Percentiles rank a stretch among this genome's conserved stretches.
Evolutionary conservation across 768 basidiomycete genomes (phyloP).

Genomic region (Termitomyces sp.): DNA sequence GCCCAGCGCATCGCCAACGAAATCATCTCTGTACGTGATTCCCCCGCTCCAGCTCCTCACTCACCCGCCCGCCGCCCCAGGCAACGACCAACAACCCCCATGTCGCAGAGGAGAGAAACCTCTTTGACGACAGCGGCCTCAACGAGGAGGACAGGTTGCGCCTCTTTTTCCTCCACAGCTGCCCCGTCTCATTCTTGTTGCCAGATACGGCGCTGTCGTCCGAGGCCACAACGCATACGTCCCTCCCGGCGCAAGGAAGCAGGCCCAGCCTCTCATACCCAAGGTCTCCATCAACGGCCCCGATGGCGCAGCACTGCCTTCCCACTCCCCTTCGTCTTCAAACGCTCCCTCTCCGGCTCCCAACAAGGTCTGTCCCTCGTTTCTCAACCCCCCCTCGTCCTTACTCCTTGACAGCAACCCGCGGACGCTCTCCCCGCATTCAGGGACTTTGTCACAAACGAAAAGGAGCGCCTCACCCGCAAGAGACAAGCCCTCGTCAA

Average conservation of each 20-base stretch:
- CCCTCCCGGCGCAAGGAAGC: constrained; percentile 82
- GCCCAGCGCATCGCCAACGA: constrained; percentile 89
- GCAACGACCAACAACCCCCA: constrained; percentile 69
- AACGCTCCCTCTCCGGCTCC: constrained; percentile 66
- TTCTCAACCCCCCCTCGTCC: not conserved
- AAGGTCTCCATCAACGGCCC: constrained; percentile 75
- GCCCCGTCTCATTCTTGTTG: too few species aligned
- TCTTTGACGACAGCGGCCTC: constrained; percentile 63
- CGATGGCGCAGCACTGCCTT: constrained; percentile 52
- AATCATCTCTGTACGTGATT: constrained; percentile 69
- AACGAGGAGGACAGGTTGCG: constrained; percentile 97
- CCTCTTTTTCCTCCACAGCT: too few species aligned
- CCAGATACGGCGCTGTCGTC: constrained; percentile 91
- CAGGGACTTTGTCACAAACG: constrained; percentile 88
- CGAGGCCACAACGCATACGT: constrained; percentile 88
- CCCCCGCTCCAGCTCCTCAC: constrained; percentile 1
- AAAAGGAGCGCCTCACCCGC: constrained; percentile 85
- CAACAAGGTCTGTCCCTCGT: constrained; percentile 40
- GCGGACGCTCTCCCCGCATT: constrained; percentile 80
- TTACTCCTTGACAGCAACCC: constrained; percentile 39
- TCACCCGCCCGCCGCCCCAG: too few species aligned
- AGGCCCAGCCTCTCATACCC: constrained; percentile 37
- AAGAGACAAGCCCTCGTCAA: constrained; percentile 87
- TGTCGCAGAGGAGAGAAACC: constrained; percentile 81
- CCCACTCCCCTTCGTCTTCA: constrained; percentile 39